These are phyloP conservation scores for Circinella minor DNA, from an alignment of 371 early-diverging fungal genomes.

Conservation along the genomic window DNA sequence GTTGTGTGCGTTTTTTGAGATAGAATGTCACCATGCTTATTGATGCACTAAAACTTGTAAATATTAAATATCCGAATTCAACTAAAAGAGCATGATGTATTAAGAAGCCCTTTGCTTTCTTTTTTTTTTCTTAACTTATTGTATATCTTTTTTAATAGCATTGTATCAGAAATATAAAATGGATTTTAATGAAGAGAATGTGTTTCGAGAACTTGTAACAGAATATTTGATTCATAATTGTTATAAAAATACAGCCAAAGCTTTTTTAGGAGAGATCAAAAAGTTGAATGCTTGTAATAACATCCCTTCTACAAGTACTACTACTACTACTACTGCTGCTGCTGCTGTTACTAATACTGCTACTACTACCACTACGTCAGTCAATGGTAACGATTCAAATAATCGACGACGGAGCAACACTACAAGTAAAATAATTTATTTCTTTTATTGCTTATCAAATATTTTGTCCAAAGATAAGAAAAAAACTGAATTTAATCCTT, in stretches of 20 bases:
- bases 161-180: conserved; percentile 5
- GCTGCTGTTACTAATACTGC: neutral
- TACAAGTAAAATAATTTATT: neutral
- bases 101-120: neutral
- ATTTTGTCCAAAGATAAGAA: neutral
- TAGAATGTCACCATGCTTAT: neutral
- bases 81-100: too few species aligned
- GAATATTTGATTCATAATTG: conserved; percentile 66
- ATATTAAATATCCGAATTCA: neutral
- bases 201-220: conserved; percentile 35
- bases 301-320: neutral
- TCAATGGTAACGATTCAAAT: conserved; percentile 13
- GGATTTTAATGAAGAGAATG: conserved; percentile 19
- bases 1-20: too few species aligned
- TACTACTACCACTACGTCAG: conserved; percentile 5
- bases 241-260: conserved; percentile 66
- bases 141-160: neutral
- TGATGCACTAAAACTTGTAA: neutral
- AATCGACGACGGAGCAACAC: conserved; percentile 7
- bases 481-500: neutral
- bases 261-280: conserved; percentile 54
- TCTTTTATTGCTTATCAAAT: neutral
- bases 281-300: conserved; percentile 25
- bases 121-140: neutral
- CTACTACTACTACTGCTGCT: too few species aligned